Percentiles rank a stretch among this genome's conserved stretches.
These are phyloP conservation scores for Boechera divaricarpa DNA, from an alignment of 345 rosid genomes.

Conservation along the genomic window DNA sequence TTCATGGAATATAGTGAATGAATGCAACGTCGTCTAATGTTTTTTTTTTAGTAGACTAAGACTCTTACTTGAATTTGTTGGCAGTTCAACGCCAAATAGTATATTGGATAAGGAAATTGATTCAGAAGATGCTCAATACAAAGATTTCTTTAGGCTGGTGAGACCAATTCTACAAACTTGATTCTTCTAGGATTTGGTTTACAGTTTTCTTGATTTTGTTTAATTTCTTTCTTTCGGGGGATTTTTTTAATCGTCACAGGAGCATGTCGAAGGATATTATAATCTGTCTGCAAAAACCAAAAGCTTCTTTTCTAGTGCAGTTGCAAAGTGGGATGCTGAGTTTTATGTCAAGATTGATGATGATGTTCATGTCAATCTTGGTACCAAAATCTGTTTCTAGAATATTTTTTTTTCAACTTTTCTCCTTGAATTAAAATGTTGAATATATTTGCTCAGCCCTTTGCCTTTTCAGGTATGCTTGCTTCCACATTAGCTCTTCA, in stretches of 20 bases:
- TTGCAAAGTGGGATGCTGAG: slow-evolving; percentile 95
- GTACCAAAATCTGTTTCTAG: slow-evolving; percentile 49
- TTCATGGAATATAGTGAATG: not conserved
- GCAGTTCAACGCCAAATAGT: slow-evolving; percentile 85
- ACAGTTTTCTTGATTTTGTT: not conserved
- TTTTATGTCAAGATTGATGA: slow-evolving; percentile 96
- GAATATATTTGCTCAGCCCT: slow-evolving; percentile 3
- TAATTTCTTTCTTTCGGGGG: too few species aligned
- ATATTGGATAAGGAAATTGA: slow-evolving; percentile 92
- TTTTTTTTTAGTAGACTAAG: not conserved
- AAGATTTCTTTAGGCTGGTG: slow-evolving; percentile 95
- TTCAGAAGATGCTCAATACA: slow-evolving; percentile 89
- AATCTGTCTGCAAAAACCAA: slow-evolving; percentile 96
- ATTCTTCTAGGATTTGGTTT: slow-evolving; percentile 10
- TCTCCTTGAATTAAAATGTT: slow-evolving; percentile 9
- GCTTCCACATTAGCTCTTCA: slow-evolving; percentile 84
- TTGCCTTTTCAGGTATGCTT: slow-evolving; percentile 58
- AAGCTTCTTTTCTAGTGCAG: slow-evolving; percentile 85
- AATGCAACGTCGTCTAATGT: slow-evolving; percentile 6
- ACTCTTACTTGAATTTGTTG: slow-evolving; percentile 20
- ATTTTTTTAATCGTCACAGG: slow-evolving; percentile 49
- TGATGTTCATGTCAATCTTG: slow-evolving; percentile 97
- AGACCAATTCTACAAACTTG: slow-evolving; percentile 25
- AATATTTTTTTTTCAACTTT: not conserved
- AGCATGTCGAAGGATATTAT: slow-evolving; percentile 96